Conservation (phyloP, 108 stramenopile species). For the Conticribra guillardii region DNA sequence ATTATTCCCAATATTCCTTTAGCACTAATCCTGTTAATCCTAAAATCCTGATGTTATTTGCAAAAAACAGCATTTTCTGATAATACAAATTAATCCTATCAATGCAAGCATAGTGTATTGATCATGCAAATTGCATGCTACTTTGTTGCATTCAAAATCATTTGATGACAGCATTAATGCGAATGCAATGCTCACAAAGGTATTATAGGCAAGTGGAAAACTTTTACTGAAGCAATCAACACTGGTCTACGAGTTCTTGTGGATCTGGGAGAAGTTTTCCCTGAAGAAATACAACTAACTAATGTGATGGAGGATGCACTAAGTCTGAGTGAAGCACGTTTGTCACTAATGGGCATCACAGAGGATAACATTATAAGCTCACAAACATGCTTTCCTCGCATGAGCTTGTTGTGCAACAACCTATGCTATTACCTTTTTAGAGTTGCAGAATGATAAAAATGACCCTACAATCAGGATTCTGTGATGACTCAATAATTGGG, state of each 20-base stretch:
- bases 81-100: too few species aligned
- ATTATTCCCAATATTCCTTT: too few species aligned
- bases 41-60: too few species aligned
- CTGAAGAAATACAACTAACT: neutral
- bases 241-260: neutral
- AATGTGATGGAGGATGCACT: neutral
- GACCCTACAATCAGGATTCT: constrained; percentile 6
- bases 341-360: neutral
- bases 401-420: neutral
- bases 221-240: neutral
- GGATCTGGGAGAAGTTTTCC: neutral
- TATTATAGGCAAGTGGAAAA: neutral
- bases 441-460: constrained; percentile 4
- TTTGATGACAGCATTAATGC: neutral
- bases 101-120: too few species aligned
- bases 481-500: neutral
- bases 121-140: neutral
- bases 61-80: too few species aligned
- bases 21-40: too few species aligned
- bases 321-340: neutral
- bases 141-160: neutral
- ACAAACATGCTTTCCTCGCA: neutral
- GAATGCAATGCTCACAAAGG: neutral
- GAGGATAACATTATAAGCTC: neutral
- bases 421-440: neutral